phyloP scores from a whole-genome alignment of 345 rosid species.

The Sisymbrium altissimum region DNA sequence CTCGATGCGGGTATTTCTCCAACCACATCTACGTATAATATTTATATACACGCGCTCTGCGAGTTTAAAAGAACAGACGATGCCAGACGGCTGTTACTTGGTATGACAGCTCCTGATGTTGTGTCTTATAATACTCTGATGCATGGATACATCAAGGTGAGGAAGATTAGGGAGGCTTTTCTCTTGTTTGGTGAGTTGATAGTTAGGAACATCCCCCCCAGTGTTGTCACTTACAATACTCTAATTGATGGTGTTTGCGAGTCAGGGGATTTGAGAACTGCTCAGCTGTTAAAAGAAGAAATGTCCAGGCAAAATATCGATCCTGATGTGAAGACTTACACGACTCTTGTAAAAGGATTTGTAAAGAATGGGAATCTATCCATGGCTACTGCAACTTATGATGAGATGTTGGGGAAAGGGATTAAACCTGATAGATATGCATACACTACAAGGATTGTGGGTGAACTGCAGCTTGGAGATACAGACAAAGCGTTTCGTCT shows the following conservation, averaged over 20 bases:
- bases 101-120: conserved; percentile 54
- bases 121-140: conserved; percentile 66
- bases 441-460: conserved; percentile 47
- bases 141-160: conserved; percentile 53
- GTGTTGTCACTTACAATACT: conserved; percentile 57
- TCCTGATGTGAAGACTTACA: conserved; percentile 66
- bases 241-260: conserved; percentile 67
- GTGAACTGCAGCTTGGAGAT: conserved; percentile 55
- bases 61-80: conserved; percentile 46
- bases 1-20: conserved; percentile 40
- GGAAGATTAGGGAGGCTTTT: conserved; percentile 57
- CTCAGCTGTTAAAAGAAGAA: conserved; percentile 55
- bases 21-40: conserved; percentile 46
- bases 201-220: conserved; percentile 40
- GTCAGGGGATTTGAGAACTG: conserved; percentile 49
- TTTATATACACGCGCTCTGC: conserved; percentile 48
- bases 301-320: conserved; percentile 46
- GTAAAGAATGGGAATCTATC: conserved; percentile 50
- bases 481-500: conserved; percentile 44
- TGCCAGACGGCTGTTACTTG: conserved; percentile 44
- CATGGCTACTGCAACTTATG: conserved; percentile 44
- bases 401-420: conserved; percentile 58
- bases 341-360: conserved; percentile 57
- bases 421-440: conserved; percentile 53
- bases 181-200: conserved; percentile 57